Evolutionary conservation across 305 asterid genomes (phyloP).

Genomic region (Plantago lanceolata): DNA sequence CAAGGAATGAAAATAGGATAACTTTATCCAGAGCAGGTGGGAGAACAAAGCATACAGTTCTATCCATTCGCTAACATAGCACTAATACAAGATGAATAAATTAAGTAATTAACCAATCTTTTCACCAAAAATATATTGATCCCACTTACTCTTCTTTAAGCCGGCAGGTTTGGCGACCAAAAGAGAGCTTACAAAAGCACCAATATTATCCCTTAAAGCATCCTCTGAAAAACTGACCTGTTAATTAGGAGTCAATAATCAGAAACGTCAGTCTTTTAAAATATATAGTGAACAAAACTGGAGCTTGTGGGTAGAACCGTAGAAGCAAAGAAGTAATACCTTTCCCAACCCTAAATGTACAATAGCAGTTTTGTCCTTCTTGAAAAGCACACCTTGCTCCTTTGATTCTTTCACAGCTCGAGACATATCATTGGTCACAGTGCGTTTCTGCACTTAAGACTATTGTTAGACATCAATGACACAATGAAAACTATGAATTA

Average conservation of each 20-base stretch:
- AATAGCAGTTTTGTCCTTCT: slow-evolving; percentile 93
- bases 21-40: neutral
- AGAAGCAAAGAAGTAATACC: slow-evolving; percentile 38
- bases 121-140: neutral
- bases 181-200: slow-evolving; percentile 86
- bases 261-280: slow-evolving; percentile 4
- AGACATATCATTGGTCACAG: slow-evolving; percentile 71
- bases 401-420: slow-evolving; percentile 73
- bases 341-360: slow-evolving; percentile 93
- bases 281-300: slow-evolving; percentile 4
- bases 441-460: slow-evolving; percentile 68
- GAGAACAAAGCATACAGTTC: neutral
- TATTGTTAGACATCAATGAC: slow-evolving; percentile 26
- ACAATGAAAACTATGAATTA: slow-evolving; percentile 16
- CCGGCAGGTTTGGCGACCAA: slow-evolving; percentile 94
- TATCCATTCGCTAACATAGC: neutral
- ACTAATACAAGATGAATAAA: neutral
- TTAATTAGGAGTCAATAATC: slow-evolving; percentile 20
- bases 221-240: slow-evolving; percentile 80
- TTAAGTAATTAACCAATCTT: neutral
- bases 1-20: neutral
- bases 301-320: slow-evolving; percentile 7
- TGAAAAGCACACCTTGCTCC: slow-evolving; percentile 63
- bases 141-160: slow-evolving; percentile 83
- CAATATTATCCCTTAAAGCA: slow-evolving; percentile 75